These are phyloP conservation scores for Monosporascus sp. DNA, from an alignment of 2,329 filamentous ascomycete species.

Conservation along the genomic window DNA sequence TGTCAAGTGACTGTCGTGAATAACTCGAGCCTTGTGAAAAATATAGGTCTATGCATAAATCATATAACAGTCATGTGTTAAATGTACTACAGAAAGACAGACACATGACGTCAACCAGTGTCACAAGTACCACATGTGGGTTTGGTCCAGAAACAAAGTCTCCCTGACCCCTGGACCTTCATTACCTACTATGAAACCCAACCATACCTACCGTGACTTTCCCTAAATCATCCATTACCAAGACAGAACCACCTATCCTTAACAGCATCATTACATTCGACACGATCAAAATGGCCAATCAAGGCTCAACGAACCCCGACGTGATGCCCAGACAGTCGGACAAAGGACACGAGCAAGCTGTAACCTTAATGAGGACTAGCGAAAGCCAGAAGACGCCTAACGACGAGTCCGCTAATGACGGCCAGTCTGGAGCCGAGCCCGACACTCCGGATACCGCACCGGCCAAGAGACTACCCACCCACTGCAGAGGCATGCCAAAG, in stretches of 20 bases:
- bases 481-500: background rate
- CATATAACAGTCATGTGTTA: background rate
- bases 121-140: background rate
- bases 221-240: background rate
- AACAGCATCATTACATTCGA: background rate
- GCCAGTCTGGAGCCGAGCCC: background rate
- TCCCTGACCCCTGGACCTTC: background rate
- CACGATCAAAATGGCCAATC: background rate
- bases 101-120: background rate
- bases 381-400: background rate
- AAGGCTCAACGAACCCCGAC: background rate
- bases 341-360: background rate
- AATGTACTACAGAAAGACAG: background rate
- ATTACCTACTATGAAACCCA: background rate
- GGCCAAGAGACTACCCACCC: background rate
- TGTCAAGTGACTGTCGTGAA: too few relatives aligned
- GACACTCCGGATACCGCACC: background rate
- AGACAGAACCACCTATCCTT: background rate
- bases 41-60: background rate
- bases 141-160: background rate
- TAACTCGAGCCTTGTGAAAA: too few relatives aligned
- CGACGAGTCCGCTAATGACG: background rate
- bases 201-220: background rate
- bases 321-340: background rate
- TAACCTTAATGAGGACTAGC: background rate